Evolutionary conservation across 495 filamentous ascomycete species (phyloP), one percentile per base, ranked within the genome.

Genomic region (Tuber brumale): DNA sequence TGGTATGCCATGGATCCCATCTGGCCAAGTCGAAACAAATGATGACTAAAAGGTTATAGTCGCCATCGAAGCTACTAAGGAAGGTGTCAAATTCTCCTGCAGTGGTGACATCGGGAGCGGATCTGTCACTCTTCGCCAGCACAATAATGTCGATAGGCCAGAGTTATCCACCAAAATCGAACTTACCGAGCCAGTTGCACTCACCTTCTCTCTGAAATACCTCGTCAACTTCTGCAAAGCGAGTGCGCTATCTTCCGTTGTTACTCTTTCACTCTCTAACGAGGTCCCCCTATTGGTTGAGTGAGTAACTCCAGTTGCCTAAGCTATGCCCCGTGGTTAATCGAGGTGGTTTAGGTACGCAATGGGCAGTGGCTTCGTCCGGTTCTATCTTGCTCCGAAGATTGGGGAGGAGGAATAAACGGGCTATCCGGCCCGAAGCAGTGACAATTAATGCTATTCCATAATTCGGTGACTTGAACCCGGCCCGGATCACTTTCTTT

Each of bases 201-300:
- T 99, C 69, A 99, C 95, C 45, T 99, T 99, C 89, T 97, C 95
- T 69, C 92, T 98, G 80, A 99, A 99, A 86, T 99, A 99, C 86
- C 90, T 99, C 8, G 93, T 96, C 89, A 97, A 97, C 89, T 99
- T 99, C 88, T 98, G 95, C 91, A 99, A 99, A 88, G 95, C 95
- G 51, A 91, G 92, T 83, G 90, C 91, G 73, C 87, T 99, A 74
- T 95, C 94, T 74, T 85, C 83, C 83, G 88, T 89, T 72, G 95
- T 99, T 82, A 94, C 91, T 84, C 89, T 99, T 80, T 94, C 92
- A 85, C 88, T 99, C 71, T 97, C 94, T 70, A 94, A 93, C 84
- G 95, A 99, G 86, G 94, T 99, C 66, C 95, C 95, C 37, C 90
- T 99, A 80, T 87, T 97, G 74, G 95, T 99, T 35, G 95, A 98